phyloP scores from a whole-genome alignment of 2,329 filamentous ascomycete genomes.

The Pyrenochaeta sp. region DNA sequence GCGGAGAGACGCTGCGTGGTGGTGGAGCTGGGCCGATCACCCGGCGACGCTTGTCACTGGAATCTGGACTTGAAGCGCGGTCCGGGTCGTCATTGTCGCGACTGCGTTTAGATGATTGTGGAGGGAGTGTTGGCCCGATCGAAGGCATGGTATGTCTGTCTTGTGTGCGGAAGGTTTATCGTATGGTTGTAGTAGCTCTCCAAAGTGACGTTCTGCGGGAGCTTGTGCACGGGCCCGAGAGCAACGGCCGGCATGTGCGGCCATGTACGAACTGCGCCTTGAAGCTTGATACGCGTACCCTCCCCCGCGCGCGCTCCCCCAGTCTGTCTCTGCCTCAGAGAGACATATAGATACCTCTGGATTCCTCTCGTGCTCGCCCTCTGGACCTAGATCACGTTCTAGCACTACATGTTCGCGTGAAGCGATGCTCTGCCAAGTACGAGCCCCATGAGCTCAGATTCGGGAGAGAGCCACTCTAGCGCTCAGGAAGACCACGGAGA shows the following conservation, averaged over 20 bases:
- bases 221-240: conserved; percentile 24
- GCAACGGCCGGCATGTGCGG: conserved; percentile 9
- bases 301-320: no score
- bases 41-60: conserved; percentile 60
- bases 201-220: conserved; percentile 24
- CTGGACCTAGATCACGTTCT: no score
- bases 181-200: conserved; percentile 2
- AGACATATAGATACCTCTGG: neutral
- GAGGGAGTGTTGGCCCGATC: conserved; percentile 75
- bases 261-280: conserved; percentile 20
- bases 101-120: conserved; percentile 67
- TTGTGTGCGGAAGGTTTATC: conserved; percentile 22
- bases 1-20: conserved; percentile 43
- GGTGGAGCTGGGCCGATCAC: conserved; percentile 66
- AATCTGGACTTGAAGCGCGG: conserved; percentile 51
- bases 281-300: conserved; percentile 21
- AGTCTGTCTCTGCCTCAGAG: no score
- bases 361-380: neutral
- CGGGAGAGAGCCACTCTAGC: conserved; percentile 68
- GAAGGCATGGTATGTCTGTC: conserved; percentile 64
- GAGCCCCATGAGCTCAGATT: conserved; percentile 74
- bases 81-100: conserved; percentile 54
- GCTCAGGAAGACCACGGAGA: conserved; percentile 56
- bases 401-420: conserved; percentile 36
- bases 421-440: conserved; percentile 62